Evolutionary conservation across 148 eudicot species (phyloP), one percentile per base, ranked within the genome.

Genomic region (Silene latifolia): DNA sequence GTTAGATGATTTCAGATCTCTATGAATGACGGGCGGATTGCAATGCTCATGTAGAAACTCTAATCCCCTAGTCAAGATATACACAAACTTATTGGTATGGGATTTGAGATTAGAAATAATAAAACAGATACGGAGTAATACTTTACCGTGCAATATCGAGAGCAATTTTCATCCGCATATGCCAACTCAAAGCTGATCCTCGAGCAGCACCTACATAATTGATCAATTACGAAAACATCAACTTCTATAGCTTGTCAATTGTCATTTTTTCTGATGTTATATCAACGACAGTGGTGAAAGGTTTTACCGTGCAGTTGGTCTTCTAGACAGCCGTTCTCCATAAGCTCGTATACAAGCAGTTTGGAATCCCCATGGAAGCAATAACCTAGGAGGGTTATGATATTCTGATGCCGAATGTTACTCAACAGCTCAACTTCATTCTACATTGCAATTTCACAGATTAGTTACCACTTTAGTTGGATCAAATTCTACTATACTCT

Each of bases 1-100:
- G 81, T 89, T 91, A 58, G 93, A 91, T 79, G 96, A 91, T 83
- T 91, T 89, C 80, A 91, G 83, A 89, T 91, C 93, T 86, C 96
- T 87, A 81, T 91, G 93, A 71, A 91, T 91, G 77, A 91, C 89
- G 32, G 89, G 80, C 20, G 91, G 96, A 57, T 83, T 86, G 82
- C 93, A 91, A 56, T 83, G 87, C 83, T 91, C 96, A 68, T 91
- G 96, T 65, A 91, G 84, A 80, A 87, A 91, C 70, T 89, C 93
- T 78, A 91, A 79, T 19, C 93, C 96, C 79, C 96, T 91, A 89
- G 25, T 73, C 82, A 84, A 72, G 57, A 80, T 25, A 80, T 25
- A 18, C 42, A 80, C 59, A 78, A 74, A 69, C 64, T 74, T 77
- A 72, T 74, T 64, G 39, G 39, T 35, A 35, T 8, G 71, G 19